phyloP scores from a whole-genome alignment of 306 rosid genomes.

The Quercus alba region DNA sequence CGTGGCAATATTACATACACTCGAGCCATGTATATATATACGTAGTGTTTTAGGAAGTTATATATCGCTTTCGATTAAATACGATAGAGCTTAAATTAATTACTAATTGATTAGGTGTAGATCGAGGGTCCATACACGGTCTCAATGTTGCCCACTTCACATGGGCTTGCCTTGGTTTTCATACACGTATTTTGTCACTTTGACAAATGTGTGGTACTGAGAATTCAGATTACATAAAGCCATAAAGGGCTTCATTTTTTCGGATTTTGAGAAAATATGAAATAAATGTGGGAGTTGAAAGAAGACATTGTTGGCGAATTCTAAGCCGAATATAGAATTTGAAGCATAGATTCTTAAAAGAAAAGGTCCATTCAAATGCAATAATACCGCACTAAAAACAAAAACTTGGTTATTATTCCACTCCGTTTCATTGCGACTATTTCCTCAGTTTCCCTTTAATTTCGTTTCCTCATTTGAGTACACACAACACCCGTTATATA shows the following conservation, averaged over 20 bases:
- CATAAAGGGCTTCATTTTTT: background rate
- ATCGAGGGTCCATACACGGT: background rate
- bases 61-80: too few relatives aligned
- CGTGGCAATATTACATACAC: too few relatives aligned
- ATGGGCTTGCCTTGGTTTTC: background rate
- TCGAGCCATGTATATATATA: too few relatives aligned
- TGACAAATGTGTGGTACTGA: conserved; percentile 53
- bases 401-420: too few relatives aligned
- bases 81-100: too few relatives aligned
- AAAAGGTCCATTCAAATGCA: conserved; percentile 26
- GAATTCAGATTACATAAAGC: conserved; percentile 23
- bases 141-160: background rate
- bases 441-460: background rate
- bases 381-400: background rate
- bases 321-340: conserved; percentile 9
- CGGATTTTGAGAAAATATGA: background rate
- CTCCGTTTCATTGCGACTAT: background rate
- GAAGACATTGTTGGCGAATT: conserved; percentile 24
- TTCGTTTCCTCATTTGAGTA: background rate
- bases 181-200: background rate
- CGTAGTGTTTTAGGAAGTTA: too few relatives aligned
- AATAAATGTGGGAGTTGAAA: conserved; percentile 9
- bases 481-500: background rate
- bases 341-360: conserved; percentile 16
- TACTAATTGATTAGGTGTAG: too few relatives aligned